Conservation (phyloP, 2,329 filamentous ascomycete genomes). For the Penicillium sp. region DNA sequence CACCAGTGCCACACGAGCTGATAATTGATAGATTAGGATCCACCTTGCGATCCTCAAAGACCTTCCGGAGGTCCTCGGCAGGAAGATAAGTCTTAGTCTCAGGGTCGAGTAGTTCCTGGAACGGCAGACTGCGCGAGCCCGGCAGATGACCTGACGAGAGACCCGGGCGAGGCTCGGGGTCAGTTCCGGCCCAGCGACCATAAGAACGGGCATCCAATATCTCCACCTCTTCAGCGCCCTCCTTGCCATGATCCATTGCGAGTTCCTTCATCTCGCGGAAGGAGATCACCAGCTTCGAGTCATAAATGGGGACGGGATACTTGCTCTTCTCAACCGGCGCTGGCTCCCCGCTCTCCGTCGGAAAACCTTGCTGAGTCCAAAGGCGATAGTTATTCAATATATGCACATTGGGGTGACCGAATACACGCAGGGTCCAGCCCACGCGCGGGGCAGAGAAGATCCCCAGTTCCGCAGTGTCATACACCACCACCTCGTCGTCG, state of each 20-base stretch:
- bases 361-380: constrained; percentile 85
- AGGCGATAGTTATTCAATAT: constrained; percentile 92
- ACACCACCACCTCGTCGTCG: constrained; percentile 91
- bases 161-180: constrained; percentile 84
- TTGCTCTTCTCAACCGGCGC: constrained; percentile 45
- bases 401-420: constrained; percentile 87
- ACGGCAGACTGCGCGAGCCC: constrained; percentile 80
- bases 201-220: constrained; percentile 83
- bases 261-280: constrained; percentile 85
- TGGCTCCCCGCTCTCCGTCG: constrained; percentile 73
- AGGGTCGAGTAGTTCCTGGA: constrained; percentile 78
- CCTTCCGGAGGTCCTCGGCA: constrained; percentile 68
- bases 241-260: constrained; percentile 75
- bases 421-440: constrained; percentile 88
- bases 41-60: constrained; percentile 81
- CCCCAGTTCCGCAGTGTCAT: constrained; percentile 87
- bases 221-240: constrained; percentile 81
- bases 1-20: constrained; percentile 87
- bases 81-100: constrained; percentile 80
- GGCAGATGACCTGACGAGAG: constrained; percentile 92
- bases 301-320: constrained; percentile 60
- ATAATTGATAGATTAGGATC: constrained; percentile 81
- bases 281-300: constrained; percentile 68
- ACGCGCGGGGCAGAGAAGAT: constrained; percentile 94
- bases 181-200: constrained; percentile 79